These are phyloP conservation scores for Boletus austroedulis DNA, from an alignment of 1,284 basidiomycete species.

Conservation along the genomic window DNA sequence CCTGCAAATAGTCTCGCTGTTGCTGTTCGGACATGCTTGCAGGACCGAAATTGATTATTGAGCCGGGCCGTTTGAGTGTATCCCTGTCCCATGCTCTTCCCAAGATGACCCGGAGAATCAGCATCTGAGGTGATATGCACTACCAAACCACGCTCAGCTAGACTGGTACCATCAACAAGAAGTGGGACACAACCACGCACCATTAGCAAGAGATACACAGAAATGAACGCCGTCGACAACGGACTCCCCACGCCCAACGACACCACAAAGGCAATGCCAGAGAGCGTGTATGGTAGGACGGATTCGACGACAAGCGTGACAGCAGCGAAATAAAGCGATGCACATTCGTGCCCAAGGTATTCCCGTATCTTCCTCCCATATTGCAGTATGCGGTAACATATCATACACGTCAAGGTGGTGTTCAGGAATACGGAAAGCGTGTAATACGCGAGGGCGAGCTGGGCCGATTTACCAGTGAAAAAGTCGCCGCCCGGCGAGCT, in stretches of 20 bases:
- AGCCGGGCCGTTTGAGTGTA: not conserved
- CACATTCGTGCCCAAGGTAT: conserved; percentile 17
- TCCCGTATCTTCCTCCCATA: conserved; percentile 11
- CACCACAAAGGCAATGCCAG: conserved; percentile 28
- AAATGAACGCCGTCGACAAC: conserved; percentile 9
- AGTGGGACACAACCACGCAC: conserved; percentile 7
- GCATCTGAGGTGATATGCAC: conserved; percentile 31
- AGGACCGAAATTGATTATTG: not conserved
- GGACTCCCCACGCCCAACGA: conserved; percentile 18
- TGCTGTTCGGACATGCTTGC: not conserved
- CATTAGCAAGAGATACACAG: conserved; percentile 25
- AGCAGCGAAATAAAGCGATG: conserved; percentile 18
- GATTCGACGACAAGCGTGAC: conserved; percentile 28
- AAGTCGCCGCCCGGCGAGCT: conserved; percentile 20
- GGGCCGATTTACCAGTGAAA: conserved; percentile 10
- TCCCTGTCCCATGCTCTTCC: not conserved
- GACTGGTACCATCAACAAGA: not conserved
- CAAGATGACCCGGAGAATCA: conserved; percentile 23
- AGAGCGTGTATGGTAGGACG: conserved; percentile 28
- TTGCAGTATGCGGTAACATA: conserved; percentile 26
- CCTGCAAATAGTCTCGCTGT: not conserved
- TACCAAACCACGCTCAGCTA: not conserved
- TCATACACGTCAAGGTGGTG: conserved; percentile 21
- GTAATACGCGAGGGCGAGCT: conserved; percentile 24
- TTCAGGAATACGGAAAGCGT: conserved; percentile 22